Base-by-base conservation (phyloP, 805 yeast species). In the Candida nanaspora region DNA sequence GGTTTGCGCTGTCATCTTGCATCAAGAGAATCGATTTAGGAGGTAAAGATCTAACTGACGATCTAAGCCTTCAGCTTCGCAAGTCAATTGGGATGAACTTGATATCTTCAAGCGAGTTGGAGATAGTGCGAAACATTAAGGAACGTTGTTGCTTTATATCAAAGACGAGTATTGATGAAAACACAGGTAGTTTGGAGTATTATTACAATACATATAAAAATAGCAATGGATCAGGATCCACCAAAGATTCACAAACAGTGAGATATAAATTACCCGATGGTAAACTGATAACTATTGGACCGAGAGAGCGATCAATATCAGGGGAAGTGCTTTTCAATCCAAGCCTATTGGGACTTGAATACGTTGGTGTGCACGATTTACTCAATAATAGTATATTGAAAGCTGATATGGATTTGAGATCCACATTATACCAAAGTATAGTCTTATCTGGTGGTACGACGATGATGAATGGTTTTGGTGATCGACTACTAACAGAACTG, bases 361-460 rank as follows among this genome's bases (percentile, higher is more conserved):
- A 70, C 27, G 68, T 69, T 11, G 86, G 93, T 1, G 56, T 88
- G 6, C 82, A 81, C 39, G 80, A 81, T 41, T 68, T 84, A 42
- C 63, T 85, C 0, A 59, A 71, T 15, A 78, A 81, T 43, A 73
- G 94, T 1, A 74, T 89, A 14, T 62, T 72, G 35, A 76, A 81
- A 44, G 78, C 83, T 2, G 97, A 91, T 60, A 62, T 85, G 42
- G 97, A 91, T 52, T 66, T 91, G 39, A 63, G 97, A 38, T 69
- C 82, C 1, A 62, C 72, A 7, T 67, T 89, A 34, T 83, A 76
- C 57, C 80, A 80, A 42, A 80, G 76, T 51, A 77, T 91, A 23
- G 76, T 88, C 1, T 66, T 91, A 16, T 80, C 89, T 33, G 96
- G 96, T 5, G 98, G 97, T 1, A 74, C 86, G 4, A 86, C 97